A percentile compares a stretch with the other conserved stretches of the same genome.
phyloP scores from a whole-genome alignment of 2,329 filamentous ascomycete genomes.

The Diplodia sapinea region DNA sequence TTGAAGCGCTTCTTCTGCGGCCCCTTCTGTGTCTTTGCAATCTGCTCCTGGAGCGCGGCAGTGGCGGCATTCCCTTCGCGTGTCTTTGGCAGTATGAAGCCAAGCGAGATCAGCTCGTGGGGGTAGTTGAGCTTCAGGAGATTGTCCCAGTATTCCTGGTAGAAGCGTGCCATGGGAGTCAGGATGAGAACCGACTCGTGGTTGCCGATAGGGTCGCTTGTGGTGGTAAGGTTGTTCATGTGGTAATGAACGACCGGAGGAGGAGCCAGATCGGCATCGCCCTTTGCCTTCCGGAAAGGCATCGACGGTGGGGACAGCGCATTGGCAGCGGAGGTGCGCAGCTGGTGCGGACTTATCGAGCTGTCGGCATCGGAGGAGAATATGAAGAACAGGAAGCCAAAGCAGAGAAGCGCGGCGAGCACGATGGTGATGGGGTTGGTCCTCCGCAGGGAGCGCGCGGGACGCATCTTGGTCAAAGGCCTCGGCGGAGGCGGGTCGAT shows the following conservation, averaged over 20 bases:
- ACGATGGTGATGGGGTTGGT: constrained; percentile 77
- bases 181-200: constrained; percentile 87
- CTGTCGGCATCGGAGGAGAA: constrained; percentile 63
- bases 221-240: constrained; percentile 92
- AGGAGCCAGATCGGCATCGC: constrained; percentile 62
- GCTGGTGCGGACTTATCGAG: constrained; percentile 56
- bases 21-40: constrained; percentile 84
- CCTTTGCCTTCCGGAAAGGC: constrained; percentile 70
- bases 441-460: constrained; percentile 74
- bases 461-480: constrained; percentile 53
- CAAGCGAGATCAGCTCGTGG: constrained; percentile 91
- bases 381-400: constrained; percentile 61
- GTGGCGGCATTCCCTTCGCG: constrained; percentile 90
- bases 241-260: constrained; percentile 92
- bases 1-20: constrained; percentile 83
- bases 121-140: constrained; percentile 83
- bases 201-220: constrained; percentile 75
- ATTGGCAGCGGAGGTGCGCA: constrained; percentile 67
- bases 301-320: constrained; percentile 75
- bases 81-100: constrained; percentile 94
- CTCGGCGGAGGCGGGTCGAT: constrained; percentile 10
- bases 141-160: constrained; percentile 95
- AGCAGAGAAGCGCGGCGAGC: constrained; percentile 72
- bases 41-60: constrained; percentile 78
- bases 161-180: constrained; percentile 92